Base-by-base conservation (phyloP, 1,284 basidiomycete genomes). In the Boletus sp. region DNA sequence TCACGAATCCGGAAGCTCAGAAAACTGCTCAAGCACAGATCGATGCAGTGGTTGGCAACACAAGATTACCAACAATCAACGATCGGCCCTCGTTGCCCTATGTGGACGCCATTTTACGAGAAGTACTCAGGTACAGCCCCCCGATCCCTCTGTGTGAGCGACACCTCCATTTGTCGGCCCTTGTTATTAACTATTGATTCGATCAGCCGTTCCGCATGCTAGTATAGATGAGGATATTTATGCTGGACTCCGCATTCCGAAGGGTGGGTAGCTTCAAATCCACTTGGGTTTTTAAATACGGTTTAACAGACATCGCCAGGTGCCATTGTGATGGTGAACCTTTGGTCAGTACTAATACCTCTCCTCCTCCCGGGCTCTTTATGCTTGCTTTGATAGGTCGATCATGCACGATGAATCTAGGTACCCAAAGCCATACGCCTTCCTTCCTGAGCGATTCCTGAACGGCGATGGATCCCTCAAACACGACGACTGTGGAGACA, bases 171-270 rank as follows among this genome's bases (percentile, higher is more conserved):
- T 16, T n/a, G 8, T 32, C 8, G 3, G 30, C 8, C n/a, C 14
- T 32, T n/a, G 6, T 32, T 16, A 32, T 32, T 4, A 32, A 32
- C 8, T 14, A 2, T n/a, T 32, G 29, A 5, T 13, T 14, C 22
- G 16, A 13, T 9, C 25, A 52, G 48, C 39, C 5, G 3, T 52
- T 13, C 51, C 51, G 8, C 51, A 38, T 22, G 40, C 44, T 25
- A n/a, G 17, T 5, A 10, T 29, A 7, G 25, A 47, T 6, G 41
- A 47, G 14, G 51, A 47, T 14, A 8, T 51, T n/a, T 53, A 46
- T 16, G 8, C 14, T 4, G 48, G 44, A 5, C 38, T 44, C 19
- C 43, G 22, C 34, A 36, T 44, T 38, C 43, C 43, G 7, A 44
- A 44, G 16, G 43, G 43, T 39, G 14, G 8, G 34, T 12, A 9